These are phyloP conservation scores for Venturia oleaginea DNA, from an alignment of 2,329 filamentous ascomycete genomes.

Conservation along the genomic window DNA sequence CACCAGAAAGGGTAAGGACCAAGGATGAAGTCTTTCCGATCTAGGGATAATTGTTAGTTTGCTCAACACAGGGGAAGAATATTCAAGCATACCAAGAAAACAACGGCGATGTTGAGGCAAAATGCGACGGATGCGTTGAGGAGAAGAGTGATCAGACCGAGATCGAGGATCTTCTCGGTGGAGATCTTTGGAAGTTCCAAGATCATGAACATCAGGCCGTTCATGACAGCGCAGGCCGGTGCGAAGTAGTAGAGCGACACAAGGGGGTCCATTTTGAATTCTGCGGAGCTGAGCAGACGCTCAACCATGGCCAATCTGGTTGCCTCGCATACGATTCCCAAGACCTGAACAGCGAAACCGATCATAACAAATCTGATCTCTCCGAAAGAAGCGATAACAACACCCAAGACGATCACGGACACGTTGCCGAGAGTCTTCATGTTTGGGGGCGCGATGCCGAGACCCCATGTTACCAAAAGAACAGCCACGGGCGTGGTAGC, in stretches of 20 bases:
- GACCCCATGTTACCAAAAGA: conserved; percentile 76
- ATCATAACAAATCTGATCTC: conserved; percentile 87
- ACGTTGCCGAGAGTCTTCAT: conserved; percentile 86
- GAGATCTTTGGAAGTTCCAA: conserved; percentile 64
- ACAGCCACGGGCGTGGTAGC: conserved; percentile 93
- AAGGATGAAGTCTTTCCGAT: conserved; percentile 84
- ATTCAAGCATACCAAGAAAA: conserved; percentile 61
- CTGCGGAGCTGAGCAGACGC: conserved; percentile 67
- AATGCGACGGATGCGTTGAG: conserved; percentile 72
- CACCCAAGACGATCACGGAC: conserved; percentile 87
- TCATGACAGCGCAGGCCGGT: conserved; percentile 74
- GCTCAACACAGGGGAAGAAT: not conserved
- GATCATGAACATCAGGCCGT: conserved; percentile 62
- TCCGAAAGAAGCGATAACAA: conserved; percentile 86
- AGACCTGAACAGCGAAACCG: conserved; percentile 71
- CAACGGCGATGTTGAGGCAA: conserved; percentile 74
- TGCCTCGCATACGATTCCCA: conserved; percentile 72
- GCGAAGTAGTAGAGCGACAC: conserved; percentile 89
- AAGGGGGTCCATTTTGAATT: conserved; percentile 88
- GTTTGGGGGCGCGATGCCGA: conserved; percentile 77
- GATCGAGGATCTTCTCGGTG: conserved; percentile 61
- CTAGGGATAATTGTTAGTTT: conserved; percentile 32
- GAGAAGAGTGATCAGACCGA: conserved; percentile 64
- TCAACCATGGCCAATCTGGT: conserved; percentile 78
- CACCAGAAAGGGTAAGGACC: conserved; percentile 77